phyloP scores from a whole-genome alignment of 495 filamentous ascomycete species.

The Podospora bellae-mahoneyi region DNA sequence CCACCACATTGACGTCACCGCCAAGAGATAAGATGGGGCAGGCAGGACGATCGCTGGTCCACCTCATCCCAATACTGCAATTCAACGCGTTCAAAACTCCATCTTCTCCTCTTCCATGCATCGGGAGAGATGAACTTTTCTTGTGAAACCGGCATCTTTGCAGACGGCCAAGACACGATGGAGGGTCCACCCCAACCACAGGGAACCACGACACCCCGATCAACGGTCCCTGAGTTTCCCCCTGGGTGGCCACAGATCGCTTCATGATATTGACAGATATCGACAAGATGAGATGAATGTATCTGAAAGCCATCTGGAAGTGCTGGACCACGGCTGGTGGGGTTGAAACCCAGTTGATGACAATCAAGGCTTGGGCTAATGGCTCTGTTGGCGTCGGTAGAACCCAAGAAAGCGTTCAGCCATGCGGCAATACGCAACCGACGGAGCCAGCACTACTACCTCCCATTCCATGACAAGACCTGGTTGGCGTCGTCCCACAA shows the following conservation, averaged over 20 bases:
- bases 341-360: neutral
- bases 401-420: constrained; percentile 3
- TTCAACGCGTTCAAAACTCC: neutral
- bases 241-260: neutral
- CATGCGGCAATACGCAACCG: constrained; percentile 4
- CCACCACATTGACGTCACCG: neutral
- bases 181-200: neutral
- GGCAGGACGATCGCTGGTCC: constrained; percentile 18
- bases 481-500: constrained; percentile 14
- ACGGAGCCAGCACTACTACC: constrained; percentile 14
- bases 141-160: neutral
- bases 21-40: constrained; percentile 7
- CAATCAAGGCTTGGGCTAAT: neutral
- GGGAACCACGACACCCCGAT: neutral
- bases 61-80: neutral
- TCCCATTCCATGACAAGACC: constrained; percentile 6
- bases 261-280: neutral
- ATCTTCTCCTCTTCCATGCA: neutral
- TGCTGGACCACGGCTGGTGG: neutral
- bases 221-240: neutral
- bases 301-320: neutral
- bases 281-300: neutral
- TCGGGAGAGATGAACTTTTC: neutral
- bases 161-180: neutral
- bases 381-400: neutral